Evolutionary conservation across 139 green algal genomes (phyloP).

Genomic region (Parachlorella kessleri): DNA sequence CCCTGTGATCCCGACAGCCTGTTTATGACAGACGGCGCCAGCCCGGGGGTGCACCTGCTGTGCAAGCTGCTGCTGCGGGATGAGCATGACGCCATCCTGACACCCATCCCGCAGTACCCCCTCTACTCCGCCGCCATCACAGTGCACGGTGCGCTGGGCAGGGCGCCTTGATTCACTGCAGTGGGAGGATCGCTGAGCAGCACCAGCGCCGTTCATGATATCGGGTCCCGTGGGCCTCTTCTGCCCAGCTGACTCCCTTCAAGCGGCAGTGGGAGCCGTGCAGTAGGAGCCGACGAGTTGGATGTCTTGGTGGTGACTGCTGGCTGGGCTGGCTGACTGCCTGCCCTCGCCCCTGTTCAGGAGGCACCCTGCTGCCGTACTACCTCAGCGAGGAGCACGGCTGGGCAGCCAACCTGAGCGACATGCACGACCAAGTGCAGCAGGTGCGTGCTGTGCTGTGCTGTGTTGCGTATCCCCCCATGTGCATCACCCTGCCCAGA

Average conservation of each 20-base stretch:
- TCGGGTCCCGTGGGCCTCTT: too few species aligned
- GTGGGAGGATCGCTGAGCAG: too few species aligned
- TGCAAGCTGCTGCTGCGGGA: constrained; percentile 71
- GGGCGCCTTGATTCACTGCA: too few species aligned
- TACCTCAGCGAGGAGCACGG: constrained; percentile 81
- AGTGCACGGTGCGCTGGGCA: constrained; percentile 81
- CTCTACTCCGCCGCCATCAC: constrained; percentile 83
- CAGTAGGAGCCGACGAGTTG: too few species aligned
- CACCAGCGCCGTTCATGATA: too few species aligned
- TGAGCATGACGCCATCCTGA: constrained; percentile 68
- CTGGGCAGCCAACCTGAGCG: constrained; percentile 73
- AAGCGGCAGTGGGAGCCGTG: too few species aligned
- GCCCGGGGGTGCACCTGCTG: constrained; percentile 70
- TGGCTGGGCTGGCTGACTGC: too few species aligned
- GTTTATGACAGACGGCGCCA: constrained; percentile 87
- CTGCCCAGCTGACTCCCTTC: too few species aligned
- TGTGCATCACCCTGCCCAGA: too few species aligned
- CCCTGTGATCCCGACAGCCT: constrained; percentile 74
- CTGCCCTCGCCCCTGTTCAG: neutral
- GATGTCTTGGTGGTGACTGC: too few species aligned
- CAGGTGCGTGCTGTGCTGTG: too few species aligned
- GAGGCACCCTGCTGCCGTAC: constrained; percentile 88
- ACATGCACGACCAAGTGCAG: constrained; percentile 55
- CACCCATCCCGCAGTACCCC: constrained; percentile 89
- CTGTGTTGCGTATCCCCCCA: too few species aligned